phyloP scores from a whole-genome alignment of 208 protist genomes.

The Vickermania ingenoplastis region DNA sequence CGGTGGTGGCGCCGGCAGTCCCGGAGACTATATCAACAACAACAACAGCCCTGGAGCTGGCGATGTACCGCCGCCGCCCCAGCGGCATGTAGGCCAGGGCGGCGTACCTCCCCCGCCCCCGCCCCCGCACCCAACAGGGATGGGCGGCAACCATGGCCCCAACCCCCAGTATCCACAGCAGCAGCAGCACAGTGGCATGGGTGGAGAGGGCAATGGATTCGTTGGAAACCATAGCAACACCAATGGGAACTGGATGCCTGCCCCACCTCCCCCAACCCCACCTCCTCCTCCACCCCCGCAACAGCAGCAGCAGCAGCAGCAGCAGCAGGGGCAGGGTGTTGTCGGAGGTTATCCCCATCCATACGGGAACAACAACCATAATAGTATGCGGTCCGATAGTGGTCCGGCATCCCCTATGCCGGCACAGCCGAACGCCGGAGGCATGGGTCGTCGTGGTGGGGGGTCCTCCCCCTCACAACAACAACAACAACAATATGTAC shows the following conservation, averaged over 20 bases:
- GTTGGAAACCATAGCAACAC: conserved; percentile 6
- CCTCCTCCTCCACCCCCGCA: too few species aligned
- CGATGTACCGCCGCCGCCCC: neutral
- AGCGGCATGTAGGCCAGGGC: neutral
- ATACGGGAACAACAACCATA: neutral
- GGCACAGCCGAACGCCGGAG: neutral
- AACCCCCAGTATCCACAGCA: neutral
- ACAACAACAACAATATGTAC: neutral
- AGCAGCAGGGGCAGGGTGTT: too few species aligned
- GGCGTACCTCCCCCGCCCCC: neutral
- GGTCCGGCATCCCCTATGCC: neutral
- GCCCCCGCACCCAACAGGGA: neutral
- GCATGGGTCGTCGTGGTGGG: neutral
- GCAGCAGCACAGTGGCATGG: neutral
- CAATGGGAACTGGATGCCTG: neutral
- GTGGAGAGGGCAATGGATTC: neutral
- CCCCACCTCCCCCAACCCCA: too few species aligned
- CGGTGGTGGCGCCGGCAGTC: too few species aligned
- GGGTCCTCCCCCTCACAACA: neutral
- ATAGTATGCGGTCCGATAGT: too few species aligned
- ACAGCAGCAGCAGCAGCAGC: too few species aligned
- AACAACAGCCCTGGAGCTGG: neutral
- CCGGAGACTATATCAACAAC: conserved; percentile 1
- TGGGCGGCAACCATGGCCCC: neutral
- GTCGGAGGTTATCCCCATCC: neutral